Percentiles rank a stretch among this genome's conserved stretches.
phyloP scores from a whole-genome alignment of 345 rosid species.

The Eucalyptus polyanthemos region DNA sequence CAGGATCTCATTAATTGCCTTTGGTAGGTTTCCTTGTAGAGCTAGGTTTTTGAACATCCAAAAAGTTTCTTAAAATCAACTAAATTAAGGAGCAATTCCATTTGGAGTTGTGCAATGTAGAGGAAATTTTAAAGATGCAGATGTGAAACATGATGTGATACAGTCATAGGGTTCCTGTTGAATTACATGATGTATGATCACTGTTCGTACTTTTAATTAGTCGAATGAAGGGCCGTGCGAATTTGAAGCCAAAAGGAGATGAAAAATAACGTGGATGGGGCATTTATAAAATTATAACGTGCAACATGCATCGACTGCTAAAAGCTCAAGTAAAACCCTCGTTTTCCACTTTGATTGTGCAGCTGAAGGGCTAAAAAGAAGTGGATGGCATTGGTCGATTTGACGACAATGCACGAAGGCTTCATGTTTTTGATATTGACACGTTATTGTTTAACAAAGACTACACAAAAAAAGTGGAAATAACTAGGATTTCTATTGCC shows the following conservation, averaged over 20 bases:
- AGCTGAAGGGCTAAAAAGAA: background rate
- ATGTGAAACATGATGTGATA: background rate
- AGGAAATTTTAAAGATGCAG: background rate
- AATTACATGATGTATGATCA: background rate
- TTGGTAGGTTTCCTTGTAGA: background rate
- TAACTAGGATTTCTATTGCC: background rate
- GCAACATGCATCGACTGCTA: background rate
- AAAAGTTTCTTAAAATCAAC: background rate
- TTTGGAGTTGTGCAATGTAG: background rate
- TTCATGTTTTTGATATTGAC: background rate
- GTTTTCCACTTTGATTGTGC: background rate
- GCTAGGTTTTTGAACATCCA: background rate
- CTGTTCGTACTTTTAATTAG: background rate
- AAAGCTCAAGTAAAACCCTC: background rate
- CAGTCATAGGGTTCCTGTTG: background rate
- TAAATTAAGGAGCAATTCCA: background rate
- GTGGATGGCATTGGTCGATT: background rate
- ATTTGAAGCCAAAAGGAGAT: background rate
- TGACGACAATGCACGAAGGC: background rate
- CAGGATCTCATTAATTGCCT: slow-evolving; percentile 20
- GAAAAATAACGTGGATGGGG: background rate
- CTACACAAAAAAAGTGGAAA: background rate
- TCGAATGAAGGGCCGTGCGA: background rate
- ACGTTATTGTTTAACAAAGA: background rate
- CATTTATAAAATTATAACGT: background rate